Evolutionary conservation across 129 eudicot species (phyloP), one percentile per base, ranked within the genome.

Genomic region (Flaveria ramosissima): DNA sequence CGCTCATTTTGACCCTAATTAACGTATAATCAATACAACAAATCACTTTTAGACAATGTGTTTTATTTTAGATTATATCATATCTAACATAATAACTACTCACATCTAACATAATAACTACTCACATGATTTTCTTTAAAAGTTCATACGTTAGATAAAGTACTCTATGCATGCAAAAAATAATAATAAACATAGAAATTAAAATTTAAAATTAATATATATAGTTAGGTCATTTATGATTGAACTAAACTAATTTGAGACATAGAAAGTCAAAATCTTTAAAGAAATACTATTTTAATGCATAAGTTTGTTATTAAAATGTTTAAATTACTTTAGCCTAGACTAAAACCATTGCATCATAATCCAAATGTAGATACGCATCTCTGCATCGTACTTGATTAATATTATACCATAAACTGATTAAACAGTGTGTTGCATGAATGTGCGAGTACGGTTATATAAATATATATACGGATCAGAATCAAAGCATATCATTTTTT

Each of bases 331-430:
- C 42, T 0, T 61, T 61, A 61, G 15, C 41, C n/a, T 70, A 70
- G 83, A 79, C 83, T 79, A 72, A 67, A 79, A 79, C 65, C 83
- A 79, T 79, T 79, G 83, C 68, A 79, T 64, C 83, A 63, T 41
- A 79, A 79, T 79, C 78, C 73, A 79, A 51, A 79, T 72, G 83
- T 64, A 64, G 83, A 72, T 80, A 80, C 78, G 83, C 57, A 80
- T 72, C 83, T 73, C 66, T 73, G 78, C 68, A 72, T 80, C 74
- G 50, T 72, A 73, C 78, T 41, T 36, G 6, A 36, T 36, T 39
- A 70, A 57, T 78, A 70, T 59, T 78, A 56, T 23, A 59, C 63
- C 45, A 57, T 13, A 57, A 56, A 11, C 11, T 21, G 9, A 50
- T 5, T 36, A 47, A 78, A 62, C 73, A 64, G 47, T 48, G 66